phyloP scores from a whole-genome alignment of 116 monocot genomes.

The Zostera marina region DNA sequence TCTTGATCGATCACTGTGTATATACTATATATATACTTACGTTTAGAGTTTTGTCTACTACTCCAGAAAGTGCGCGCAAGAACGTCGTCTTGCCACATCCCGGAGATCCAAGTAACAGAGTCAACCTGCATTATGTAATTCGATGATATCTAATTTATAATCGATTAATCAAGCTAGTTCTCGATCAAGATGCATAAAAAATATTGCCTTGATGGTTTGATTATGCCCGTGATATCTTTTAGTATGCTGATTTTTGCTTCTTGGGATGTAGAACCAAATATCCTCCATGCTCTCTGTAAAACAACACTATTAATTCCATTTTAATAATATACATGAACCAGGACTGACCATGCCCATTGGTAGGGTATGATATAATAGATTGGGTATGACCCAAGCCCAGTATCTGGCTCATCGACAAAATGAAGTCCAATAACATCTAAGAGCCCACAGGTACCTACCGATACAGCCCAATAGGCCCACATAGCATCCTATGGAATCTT shows the following conservation, averaged over 20 bases:
- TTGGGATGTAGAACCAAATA: constrained; percentile 7
- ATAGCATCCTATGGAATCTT: too few relatives aligned
- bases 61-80: constrained; percentile 23
- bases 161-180: not conserved
- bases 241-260: constrained; percentile 24
- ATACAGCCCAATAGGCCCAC: not conserved
- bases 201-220: constrained; percentile 42
- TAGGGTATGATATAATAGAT: too few relatives aligned
- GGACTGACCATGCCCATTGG: too few relatives aligned
- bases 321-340: too few relatives aligned
- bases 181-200: not conserved
- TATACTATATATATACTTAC: too few relatives aligned
- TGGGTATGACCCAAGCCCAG: too few relatives aligned
- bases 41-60: constrained; percentile 27
- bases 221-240: constrained; percentile 31
- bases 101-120: constrained; percentile 34
- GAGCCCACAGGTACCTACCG: not conserved
- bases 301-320: too few relatives aligned
- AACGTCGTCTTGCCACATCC: constrained; percentile 35
- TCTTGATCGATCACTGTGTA: too few relatives aligned
- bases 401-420: too few relatives aligned
- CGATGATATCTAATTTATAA: not conserved
- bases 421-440: too few relatives aligned
- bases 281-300: constrained; percentile 13
- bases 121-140: constrained; percentile 20